Percentiles rank a stretch among this genome's conserved stretches.
Evolutionary conservation across 2,329 filamentous ascomycete species (phyloP).

Genomic region (Drechslera avenae): DNA sequence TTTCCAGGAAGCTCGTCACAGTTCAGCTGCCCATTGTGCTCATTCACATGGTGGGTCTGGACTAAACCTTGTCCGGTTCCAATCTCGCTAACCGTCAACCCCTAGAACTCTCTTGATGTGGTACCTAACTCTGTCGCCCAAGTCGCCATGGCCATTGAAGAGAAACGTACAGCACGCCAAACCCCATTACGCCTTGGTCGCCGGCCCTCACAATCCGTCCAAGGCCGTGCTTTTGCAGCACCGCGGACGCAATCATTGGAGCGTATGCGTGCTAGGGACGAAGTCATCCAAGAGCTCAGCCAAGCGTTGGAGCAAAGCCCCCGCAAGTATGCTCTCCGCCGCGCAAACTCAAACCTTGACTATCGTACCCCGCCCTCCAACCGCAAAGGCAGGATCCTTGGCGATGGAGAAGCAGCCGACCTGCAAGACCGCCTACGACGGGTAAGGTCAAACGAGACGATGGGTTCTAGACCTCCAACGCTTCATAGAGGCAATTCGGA

Average conservation of each 20-base stretch:
- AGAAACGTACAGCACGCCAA: constrained; percentile 49
- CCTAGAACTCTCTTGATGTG: constrained; percentile 60
- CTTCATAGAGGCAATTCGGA: constrained; percentile 30
- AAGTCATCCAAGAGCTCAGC: constrained; percentile 51
- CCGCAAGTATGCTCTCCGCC: constrained; percentile 46
- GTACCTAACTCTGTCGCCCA: constrained; percentile 61
- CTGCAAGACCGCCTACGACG: constrained; percentile 37
- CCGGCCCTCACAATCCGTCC: constrained; percentile 49
- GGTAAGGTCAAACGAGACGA: constrained; percentile 41
- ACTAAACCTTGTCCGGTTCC: not conserved
- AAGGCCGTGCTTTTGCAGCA: constrained; percentile 59
- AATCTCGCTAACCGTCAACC: not conserved
- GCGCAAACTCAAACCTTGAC: constrained; percentile 35
- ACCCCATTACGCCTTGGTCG: constrained; percentile 39
- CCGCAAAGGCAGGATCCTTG: constrained; percentile 40
- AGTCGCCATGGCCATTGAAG: constrained; percentile 61
- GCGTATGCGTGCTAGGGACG: constrained; percentile 49
- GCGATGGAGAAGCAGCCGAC: constrained; percentile 37
- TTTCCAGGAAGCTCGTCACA: constrained; percentile 53
- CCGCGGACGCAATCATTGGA: constrained; percentile 59
- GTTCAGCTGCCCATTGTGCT: constrained; percentile 62
- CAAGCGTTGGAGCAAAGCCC: constrained; percentile 52
- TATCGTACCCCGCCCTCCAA: constrained; percentile 45
- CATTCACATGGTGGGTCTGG: constrained; percentile 57
- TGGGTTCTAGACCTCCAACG: constrained; percentile 25